These are phyloP conservation scores for Xylariaceae sp. DNA, from an alignment of 2,329 filamentous ascomycete species.

Conservation along the genomic window DNA sequence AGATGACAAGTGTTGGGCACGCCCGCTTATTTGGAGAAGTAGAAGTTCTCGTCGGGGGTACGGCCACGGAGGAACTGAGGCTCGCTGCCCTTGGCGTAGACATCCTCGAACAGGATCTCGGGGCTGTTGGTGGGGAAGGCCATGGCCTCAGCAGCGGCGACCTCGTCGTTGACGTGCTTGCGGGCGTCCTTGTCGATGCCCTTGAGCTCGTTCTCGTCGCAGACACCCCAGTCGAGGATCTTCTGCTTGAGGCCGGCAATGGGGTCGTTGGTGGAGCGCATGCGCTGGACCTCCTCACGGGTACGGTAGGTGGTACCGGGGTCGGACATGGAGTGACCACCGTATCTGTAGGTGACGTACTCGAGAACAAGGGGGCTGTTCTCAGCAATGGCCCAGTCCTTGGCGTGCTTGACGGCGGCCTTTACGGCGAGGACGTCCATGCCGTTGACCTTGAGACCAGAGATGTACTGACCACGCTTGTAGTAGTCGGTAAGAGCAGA, in stretches of 20 bases:
- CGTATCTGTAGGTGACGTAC: constrained; percentile 99
- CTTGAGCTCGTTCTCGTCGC: constrained; percentile 94
- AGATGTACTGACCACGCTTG: constrained; percentile 99
- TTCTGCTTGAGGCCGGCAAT: constrained; percentile 98
- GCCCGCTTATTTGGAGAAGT: constrained; percentile 52
- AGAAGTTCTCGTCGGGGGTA: constrained; percentile 86
- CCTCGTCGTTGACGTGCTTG: constrained; percentile 79
- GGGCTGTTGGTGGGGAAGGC: constrained; percentile 67
- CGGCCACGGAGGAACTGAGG: constrained; percentile 82
- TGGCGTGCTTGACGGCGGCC: constrained; percentile 90
- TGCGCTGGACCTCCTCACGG: constrained; percentile 98
- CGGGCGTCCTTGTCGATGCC: constrained; percentile 89
- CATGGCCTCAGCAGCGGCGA: constrained; percentile 87
- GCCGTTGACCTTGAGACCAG: constrained; percentile 97
- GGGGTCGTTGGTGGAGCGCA: constrained; percentile 97
- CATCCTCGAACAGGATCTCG: constrained; percentile 90
- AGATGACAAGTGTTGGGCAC: neutral
- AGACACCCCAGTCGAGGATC: constrained; percentile 91
- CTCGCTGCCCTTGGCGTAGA: constrained; percentile 85
- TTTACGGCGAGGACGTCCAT: constrained; percentile 99
- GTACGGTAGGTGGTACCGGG: constrained; percentile 98
- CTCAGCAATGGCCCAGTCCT: constrained; percentile 74
- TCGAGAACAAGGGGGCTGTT: constrained; percentile 95
- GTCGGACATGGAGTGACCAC: constrained; percentile 99
- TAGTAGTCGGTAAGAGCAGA: constrained; percentile 99